phyloP scores from a whole-genome alignment of 139 green algal genomes.

The Haematococcus sp. region DNA sequence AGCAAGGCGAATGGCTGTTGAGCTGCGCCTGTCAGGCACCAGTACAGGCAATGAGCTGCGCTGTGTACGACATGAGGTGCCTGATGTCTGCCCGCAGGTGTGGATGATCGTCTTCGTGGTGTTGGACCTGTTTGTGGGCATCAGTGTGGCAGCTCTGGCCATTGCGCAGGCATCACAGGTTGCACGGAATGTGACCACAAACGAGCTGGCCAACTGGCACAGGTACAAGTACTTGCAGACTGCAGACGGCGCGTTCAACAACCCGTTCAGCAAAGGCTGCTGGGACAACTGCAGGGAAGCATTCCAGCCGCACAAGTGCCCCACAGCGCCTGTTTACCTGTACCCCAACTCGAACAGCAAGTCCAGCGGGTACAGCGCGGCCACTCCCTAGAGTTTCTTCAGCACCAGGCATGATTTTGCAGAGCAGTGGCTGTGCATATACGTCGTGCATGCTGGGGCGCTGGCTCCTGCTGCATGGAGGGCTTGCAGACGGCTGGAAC shows the following conservation, averaged over 20 bases:
- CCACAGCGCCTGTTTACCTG: constrained; percentile 40
- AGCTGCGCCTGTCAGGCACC: neutral
- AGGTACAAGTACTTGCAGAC: constrained; percentile 83
- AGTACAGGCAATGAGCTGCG: neutral
- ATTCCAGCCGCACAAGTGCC: constrained; percentile 32
- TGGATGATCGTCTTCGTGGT: constrained; percentile 79
- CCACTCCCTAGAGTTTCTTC: too few relatives aligned
- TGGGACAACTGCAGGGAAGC: constrained; percentile 48
- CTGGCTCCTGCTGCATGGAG: too few relatives aligned
- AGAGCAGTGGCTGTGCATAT: too few relatives aligned
- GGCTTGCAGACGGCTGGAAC: too few relatives aligned
- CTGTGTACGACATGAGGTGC: neutral
- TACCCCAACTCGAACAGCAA: neutral
- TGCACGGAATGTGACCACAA: constrained; percentile 92
- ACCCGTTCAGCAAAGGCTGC: constrained; percentile 80
- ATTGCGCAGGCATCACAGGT: constrained; percentile 68
- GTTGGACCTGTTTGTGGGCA: constrained; percentile 72
- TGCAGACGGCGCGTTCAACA: constrained; percentile 68
- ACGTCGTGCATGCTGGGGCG: too few relatives aligned
- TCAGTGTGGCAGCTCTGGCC: constrained; percentile 79
- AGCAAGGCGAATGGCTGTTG: too few relatives aligned
- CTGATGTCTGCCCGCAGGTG: neutral
- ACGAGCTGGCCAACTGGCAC: constrained; percentile 95
- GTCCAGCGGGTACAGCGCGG: too few relatives aligned
- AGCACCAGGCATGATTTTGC: too few relatives aligned